phyloP scores from a whole-genome alignment of 352 stramenopile genomes.

The Globisporangium uncinulatum region DNA sequence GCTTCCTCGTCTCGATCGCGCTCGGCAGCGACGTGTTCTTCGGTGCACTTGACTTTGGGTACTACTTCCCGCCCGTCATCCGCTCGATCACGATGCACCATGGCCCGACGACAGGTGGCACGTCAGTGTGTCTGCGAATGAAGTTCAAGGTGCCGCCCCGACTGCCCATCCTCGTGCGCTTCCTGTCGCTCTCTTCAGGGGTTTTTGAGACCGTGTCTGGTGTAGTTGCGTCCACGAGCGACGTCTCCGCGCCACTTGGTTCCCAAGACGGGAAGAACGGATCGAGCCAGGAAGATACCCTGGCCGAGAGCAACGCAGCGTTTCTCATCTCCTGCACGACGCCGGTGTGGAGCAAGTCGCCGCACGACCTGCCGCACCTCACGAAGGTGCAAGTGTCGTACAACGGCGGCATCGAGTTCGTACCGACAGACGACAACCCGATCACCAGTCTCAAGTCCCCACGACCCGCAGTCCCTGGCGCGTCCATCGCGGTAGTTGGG shows the following conservation, averaged over 20 bases:
- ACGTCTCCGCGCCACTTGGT: background rate
- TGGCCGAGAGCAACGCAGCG: slow-evolving; percentile 20
- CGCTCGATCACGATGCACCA: slow-evolving; percentile 61
- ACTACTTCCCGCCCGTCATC: slow-evolving; percentile 55
- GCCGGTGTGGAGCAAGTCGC: slow-evolving; percentile 30
- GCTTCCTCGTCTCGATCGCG: slow-evolving; percentile 34
- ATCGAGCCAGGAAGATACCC: background rate
- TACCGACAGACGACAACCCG: slow-evolving; percentile 22
- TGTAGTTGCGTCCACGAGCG: background rate
- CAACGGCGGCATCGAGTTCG: slow-evolving; percentile 49
- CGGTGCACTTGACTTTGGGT: slow-evolving; percentile 38
- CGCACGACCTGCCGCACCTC: slow-evolving; percentile 29
- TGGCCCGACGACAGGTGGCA: slow-evolving; percentile 53
- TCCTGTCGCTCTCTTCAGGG: slow-evolving; percentile 28
- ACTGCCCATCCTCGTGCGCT: slow-evolving; percentile 47
- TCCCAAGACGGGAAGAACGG: background rate
- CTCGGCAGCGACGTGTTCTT: slow-evolving; percentile 41
- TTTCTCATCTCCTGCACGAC: slow-evolving; percentile 44
- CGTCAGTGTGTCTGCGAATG: slow-evolving; percentile 50
- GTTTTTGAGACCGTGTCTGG: slow-evolving; percentile 18
- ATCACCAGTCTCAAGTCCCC: slow-evolving; percentile 6
- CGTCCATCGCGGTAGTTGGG: background rate
- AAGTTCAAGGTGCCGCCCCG: slow-evolving; percentile 56
- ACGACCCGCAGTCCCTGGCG: background rate
- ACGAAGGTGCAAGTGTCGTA: slow-evolving; percentile 73